Conservation (phyloP, 2,329 filamentous ascomycete species). For the Geoglossum cookeanum region DNA sequence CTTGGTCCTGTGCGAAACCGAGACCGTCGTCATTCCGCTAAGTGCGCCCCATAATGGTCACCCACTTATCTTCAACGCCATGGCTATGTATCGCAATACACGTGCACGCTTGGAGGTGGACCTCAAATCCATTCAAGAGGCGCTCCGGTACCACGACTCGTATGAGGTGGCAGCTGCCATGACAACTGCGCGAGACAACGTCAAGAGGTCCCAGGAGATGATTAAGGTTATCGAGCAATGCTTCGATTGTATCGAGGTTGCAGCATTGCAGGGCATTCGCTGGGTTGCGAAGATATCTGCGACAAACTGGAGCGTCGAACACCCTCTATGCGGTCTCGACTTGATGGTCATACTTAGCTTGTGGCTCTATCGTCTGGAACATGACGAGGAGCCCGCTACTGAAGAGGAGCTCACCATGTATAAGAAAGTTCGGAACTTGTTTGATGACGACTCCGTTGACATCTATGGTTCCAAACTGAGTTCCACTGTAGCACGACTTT, state of each 20-base stretch:
- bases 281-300: conserved; percentile 97
- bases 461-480: conserved; percentile 68
- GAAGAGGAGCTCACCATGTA: conserved; percentile 79
- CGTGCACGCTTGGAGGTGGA: conserved; percentile 85
- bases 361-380: conserved; percentile 98
- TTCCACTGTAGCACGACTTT: conserved; percentile 84
- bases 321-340: conserved; percentile 89
- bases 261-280: conserved; percentile 80
- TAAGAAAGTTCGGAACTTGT: conserved; percentile 75
- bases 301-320: conserved; percentile 97
- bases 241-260: conserved; percentile 94
- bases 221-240: conserved; percentile 96
- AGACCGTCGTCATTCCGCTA: conserved; percentile 74
- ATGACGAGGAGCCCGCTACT: conserved; percentile 81
- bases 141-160: conserved; percentile 86
- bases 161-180: conserved; percentile 95
- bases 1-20: conserved; percentile 78
- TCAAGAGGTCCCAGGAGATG: conserved; percentile 92
- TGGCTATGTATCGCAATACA: conserved; percentile 91
- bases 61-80: conserved; percentile 92
- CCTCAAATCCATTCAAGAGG: conserved; percentile 88
- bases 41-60: conserved; percentile 92
- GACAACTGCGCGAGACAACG: conserved; percentile 82
- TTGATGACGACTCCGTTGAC: conserved; percentile 78
- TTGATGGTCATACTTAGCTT: conserved; percentile 94